Conservation (phyloP, 1,284 basidiomycete genomes). For the Psilocybe mexicana region DNA sequence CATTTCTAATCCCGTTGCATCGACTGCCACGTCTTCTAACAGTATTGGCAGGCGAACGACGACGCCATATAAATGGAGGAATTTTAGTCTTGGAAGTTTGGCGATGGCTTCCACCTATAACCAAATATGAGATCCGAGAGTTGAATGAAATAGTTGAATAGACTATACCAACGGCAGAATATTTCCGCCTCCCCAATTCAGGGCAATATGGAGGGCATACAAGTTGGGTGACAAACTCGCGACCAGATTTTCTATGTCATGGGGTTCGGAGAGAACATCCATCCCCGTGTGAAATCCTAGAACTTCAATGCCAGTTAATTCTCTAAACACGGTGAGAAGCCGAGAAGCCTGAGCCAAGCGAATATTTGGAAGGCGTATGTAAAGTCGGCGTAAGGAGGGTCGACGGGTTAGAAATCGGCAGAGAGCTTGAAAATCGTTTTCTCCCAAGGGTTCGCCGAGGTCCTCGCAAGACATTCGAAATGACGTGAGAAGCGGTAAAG, state of each 20-base stretch:
- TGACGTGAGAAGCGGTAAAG: slow-evolving; percentile 32
- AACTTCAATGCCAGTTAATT: slow-evolving; percentile 29
- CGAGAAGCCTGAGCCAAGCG: slow-evolving; percentile 16
- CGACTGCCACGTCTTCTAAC: slow-evolving; percentile 34
- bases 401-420: slow-evolving; percentile 28
- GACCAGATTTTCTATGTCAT: slow-evolving; percentile 22
- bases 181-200: slow-evolving; percentile 25
- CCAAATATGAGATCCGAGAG: neutral
- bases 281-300: slow-evolving; percentile 36
- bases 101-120: slow-evolving; percentile 31
- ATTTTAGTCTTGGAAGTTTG: slow-evolving; percentile 29
- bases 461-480: slow-evolving; percentile 35
- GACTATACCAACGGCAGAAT: slow-evolving; percentile 29
- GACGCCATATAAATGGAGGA: slow-evolving; percentile 37
- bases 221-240: slow-evolving; percentile 25
- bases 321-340: slow-evolving; percentile 25
- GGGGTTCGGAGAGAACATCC: slow-evolving; percentile 20
- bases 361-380: slow-evolving; percentile 30
- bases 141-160: neutral
- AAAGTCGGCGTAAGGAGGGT: slow-evolving; percentile 26
- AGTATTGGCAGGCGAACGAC: slow-evolving; percentile 30
- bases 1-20: slow-evolving; percentile 31
- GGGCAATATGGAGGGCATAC: slow-evolving; percentile 33
- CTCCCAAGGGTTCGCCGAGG: slow-evolving; percentile 16
- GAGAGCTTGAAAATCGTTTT: slow-evolving; percentile 19